Conservation (phyloP, 768 basidiomycete genomes). For the Mycena galopus region DNA sequence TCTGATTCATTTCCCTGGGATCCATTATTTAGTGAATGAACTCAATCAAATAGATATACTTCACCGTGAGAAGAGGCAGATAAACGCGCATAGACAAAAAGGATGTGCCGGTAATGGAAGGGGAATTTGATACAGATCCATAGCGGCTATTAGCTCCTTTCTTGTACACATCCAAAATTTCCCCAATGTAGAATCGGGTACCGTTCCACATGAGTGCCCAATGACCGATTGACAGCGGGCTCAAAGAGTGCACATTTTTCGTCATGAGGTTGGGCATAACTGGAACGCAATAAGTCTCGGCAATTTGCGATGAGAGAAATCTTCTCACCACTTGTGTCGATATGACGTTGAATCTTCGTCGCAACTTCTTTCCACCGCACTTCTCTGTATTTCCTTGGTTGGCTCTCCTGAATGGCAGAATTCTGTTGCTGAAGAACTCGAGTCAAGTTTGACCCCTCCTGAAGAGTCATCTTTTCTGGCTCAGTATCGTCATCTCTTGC, state of each 20-base stretch:
- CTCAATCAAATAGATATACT: too few species aligned
- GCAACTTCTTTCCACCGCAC: too few species aligned
- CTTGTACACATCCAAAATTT: background rate
- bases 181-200: background rate
- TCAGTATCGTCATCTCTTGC: background rate
- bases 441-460: constrained; percentile 30
- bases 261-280: background rate
- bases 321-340: too few species aligned
- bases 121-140: background rate
- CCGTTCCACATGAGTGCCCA: background rate
- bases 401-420: background rate
- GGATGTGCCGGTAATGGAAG: background rate
- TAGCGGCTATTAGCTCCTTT: background rate
- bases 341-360: too few species aligned
- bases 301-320: too few species aligned
- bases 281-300: background rate
- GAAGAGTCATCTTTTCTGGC: constrained; percentile 19
- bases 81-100: background rate
- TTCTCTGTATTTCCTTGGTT: background rate
- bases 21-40: too few species aligned
- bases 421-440: constrained; percentile 28
- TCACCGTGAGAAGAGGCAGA: background rate
- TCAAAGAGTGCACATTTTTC: background rate
- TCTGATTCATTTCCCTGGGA: too few species aligned
- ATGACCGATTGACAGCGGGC: background rate